Percentiles rank a stretch among this genome's conserved stretches.
phyloP scores from a whole-genome alignment of 1,284 basidiomycete genomes.

The Melampsora abietis-canadensis region DNA sequence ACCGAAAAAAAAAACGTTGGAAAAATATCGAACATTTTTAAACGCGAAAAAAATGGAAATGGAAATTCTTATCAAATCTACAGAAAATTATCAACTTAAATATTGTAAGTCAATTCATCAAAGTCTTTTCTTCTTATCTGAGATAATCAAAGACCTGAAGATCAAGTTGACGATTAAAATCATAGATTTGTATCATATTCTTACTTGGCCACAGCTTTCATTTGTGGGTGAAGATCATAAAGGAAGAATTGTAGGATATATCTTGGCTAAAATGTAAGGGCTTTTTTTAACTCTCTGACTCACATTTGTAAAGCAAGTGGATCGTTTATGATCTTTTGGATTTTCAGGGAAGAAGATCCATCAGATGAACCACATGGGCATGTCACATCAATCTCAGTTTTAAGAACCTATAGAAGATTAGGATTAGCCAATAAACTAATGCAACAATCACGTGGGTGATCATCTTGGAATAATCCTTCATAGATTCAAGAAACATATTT shows the following conservation, averaged over 20 bases:
- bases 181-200: constrained; percentile 77
- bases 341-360: constrained; percentile 67
- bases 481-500: background rate
- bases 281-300: background rate
- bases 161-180: background rate
- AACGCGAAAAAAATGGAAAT: background rate
- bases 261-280: constrained; percentile 77
- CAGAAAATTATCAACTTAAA: constrained; percentile 38
- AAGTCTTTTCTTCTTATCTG: background rate
- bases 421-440: constrained; percentile 84
- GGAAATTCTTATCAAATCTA: background rate
- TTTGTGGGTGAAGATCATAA: constrained; percentile 88
- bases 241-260: constrained; percentile 88
- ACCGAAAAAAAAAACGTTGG: no score
- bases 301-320: background rate
- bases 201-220: constrained; percentile 90
- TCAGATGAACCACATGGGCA: constrained; percentile 68
- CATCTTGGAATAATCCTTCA: no score
- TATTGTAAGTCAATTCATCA: background rate
- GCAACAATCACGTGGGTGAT: constrained; percentile 71
- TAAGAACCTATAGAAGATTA: constrained; percentile 75
- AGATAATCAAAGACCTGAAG: background rate
- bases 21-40: no score
- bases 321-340: no score
- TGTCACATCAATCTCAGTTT: constrained; percentile 85